phyloP scores from a whole-genome alignment of 1,284 basidiomycete genomes.

The Fistulina hepatica region DNA sequence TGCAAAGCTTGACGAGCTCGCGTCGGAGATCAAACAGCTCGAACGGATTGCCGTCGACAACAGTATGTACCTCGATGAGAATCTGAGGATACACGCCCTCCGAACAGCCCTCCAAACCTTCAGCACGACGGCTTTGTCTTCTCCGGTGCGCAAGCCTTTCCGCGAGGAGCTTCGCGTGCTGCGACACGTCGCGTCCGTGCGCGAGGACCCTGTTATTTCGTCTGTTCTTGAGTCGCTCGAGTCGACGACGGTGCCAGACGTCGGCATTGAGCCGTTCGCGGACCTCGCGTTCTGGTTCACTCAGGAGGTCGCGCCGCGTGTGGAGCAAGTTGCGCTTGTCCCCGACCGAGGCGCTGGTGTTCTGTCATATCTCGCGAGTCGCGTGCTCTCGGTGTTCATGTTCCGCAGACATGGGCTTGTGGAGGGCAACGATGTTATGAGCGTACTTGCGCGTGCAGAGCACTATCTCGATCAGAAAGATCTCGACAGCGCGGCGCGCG shows the following conservation, averaged over 20 bases:
- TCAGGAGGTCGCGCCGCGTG: constrained; percentile 73
- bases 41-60: constrained; percentile 90
- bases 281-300: constrained; percentile 88
- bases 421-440: constrained; percentile 76
- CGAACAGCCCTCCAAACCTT: constrained; percentile 68
- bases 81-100: constrained; percentile 75
- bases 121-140: constrained; percentile 43
- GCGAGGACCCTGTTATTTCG: constrained; percentile 57
- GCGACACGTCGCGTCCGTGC: constrained; percentile 59
- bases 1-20: constrained; percentile 89
- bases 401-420: constrained; percentile 57
- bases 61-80: constrained; percentile 80
- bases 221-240: constrained; percentile 69
- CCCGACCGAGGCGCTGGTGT: constrained; percentile 85
- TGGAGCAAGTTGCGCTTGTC: constrained; percentile 83
- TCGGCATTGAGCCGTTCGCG: constrained; percentile 85
- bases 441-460: constrained; percentile 84
- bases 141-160: constrained; percentile 66
- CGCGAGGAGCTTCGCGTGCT: constrained; percentile 83
- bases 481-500: constrained; percentile 81
- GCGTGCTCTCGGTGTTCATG: constrained; percentile 63
- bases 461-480: constrained; percentile 87
- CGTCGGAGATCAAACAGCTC: constrained; percentile 81
- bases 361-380: constrained; percentile 78
- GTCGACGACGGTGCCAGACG: constrained; percentile 61